Evolutionary conservation across 495 filamentous ascomycete genomes (phyloP).

Genomic region (Cetradonia linearis): DNA sequence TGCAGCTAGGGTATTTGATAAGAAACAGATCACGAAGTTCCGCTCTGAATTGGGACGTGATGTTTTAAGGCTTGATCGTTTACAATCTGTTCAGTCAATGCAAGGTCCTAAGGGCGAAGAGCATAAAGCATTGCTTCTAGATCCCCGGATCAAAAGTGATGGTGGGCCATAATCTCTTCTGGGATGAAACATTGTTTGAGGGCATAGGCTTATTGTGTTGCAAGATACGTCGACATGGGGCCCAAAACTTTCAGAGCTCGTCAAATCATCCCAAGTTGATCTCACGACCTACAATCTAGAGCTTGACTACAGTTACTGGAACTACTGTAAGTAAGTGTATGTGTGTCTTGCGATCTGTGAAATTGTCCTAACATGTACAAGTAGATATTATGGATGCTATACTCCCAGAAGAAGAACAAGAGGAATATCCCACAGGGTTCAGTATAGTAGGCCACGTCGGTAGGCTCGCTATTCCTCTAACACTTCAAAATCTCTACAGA

Average conservation of each 20-base stretch:
- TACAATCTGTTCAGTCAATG: conserved; percentile 42
- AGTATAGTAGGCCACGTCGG: conserved; percentile 79
- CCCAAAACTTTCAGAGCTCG: conserved; percentile 52
- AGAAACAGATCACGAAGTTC: conserved; percentile 56
- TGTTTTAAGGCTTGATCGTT: conserved; percentile 48
- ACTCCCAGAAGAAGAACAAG: conserved; percentile 56
- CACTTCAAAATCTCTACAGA: not conserved
- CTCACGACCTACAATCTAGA: conserved; percentile 63
- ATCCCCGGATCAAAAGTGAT: conserved; percentile 54
- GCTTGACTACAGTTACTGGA: conserved; percentile 80
- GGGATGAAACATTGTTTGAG: conserved; percentile 12
- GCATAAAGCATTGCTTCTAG: conserved; percentile 66
- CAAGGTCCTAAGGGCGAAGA: conserved; percentile 35
- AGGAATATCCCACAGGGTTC: conserved; percentile 74
- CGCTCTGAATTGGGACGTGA: conserved; percentile 53
- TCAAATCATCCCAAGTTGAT: conserved; percentile 52
- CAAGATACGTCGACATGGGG: conserved; percentile 69
- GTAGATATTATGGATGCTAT: conserved; percentile 75
- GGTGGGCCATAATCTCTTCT: conserved; percentile 39
- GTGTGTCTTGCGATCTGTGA: not conserved
- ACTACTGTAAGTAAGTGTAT: conserved; percentile 48
- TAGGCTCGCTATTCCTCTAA: conserved; percentile 30
- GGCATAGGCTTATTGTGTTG: not conserved
- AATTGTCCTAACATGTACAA: conserved; percentile 27
- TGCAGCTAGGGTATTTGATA: conserved; percentile 68